phyloP scores from a whole-genome alignment of 2,329 filamentous ascomycete genomes.

The Scedosporium boydii region DNA sequence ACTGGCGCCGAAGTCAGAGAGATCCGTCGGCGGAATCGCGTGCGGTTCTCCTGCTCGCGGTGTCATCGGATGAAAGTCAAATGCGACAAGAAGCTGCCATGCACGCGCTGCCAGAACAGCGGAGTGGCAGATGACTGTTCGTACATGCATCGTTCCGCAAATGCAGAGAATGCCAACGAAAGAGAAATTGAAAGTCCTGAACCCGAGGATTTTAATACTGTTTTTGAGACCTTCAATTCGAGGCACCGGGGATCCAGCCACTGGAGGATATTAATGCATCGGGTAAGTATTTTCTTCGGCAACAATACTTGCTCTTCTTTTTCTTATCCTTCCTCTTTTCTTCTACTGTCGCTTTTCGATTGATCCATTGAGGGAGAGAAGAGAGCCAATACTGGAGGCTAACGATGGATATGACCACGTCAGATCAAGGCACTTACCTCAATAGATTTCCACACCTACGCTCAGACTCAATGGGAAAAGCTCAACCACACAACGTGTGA shows the following conservation, averaged over 20 bases:
- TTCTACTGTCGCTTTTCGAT: not conserved
- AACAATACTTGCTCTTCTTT: not conserved
- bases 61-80: slow-evolving; percentile 28
- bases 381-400: too few species aligned
- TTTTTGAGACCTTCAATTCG: slow-evolving; percentile 21
- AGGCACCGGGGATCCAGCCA: slow-evolving; percentile 25
- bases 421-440: not conserved
- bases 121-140: slow-evolving; percentile 25
- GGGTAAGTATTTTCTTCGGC: not conserved
- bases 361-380: too few species aligned
- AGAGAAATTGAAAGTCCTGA: slow-evolving; percentile 13
- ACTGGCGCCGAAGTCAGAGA: not conserved
- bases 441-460: slow-evolving; percentile 1
- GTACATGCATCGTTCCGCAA: slow-evolving; percentile 24
- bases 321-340: not conserved
- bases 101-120: slow-evolving; percentile 22
- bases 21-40: slow-evolving; percentile 21
- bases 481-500: slow-evolving; percentile 20
- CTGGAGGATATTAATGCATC: slow-evolving; percentile 24
- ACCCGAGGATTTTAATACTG: slow-evolving; percentile 17
- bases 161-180: slow-evolving; percentile 19
- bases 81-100: slow-evolving; percentile 27
- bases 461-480: slow-evolving; percentile 14
- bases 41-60: slow-evolving; percentile 24
- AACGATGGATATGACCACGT: too few species aligned